These are phyloP conservation scores for Plenodomus biglobosus DNA, from an alignment of 2,329 filamentous ascomycete species.

Conservation along the genomic window DNA sequence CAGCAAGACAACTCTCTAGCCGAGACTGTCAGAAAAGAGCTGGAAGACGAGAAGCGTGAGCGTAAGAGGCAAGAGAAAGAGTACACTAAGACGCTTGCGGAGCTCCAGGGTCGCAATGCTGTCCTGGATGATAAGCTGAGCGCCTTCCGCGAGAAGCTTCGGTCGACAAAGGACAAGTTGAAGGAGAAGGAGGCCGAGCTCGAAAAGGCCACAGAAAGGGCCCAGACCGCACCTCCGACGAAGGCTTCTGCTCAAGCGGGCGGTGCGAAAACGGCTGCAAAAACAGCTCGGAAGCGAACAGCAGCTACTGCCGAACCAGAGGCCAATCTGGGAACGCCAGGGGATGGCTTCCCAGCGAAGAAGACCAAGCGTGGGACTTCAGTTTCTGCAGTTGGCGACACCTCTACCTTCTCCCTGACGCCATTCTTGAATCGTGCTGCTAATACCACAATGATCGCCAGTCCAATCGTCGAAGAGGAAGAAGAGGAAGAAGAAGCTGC, in stretches of 20 bases:
- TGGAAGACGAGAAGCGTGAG: conserved; percentile 55
- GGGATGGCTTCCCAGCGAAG: conserved; percentile 51
- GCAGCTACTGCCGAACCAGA: conserved; percentile 51
- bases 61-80: conserved; percentile 56
- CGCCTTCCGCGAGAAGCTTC: conserved; percentile 69
- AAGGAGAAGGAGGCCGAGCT: conserved; percentile 62
- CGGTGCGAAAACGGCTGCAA: conserved; percentile 40
- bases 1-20: conserved; percentile 48
- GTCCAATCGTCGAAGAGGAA: conserved; percentile 42
- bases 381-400: conserved; percentile 68
- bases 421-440: conserved; percentile 82
- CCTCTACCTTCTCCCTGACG: conserved; percentile 91
- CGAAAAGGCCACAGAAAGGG: conserved; percentile 45
- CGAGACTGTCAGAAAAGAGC: conserved; percentile 53
- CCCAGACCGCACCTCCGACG: conserved; percentile 42
- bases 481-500: conserved; percentile 31
- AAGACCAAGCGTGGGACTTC: conserved; percentile 54
- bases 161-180: conserved; percentile 69
- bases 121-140: conserved; percentile 71
- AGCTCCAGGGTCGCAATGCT: conserved; percentile 64
- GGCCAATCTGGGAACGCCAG: conserved; percentile 53
- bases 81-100: conserved; percentile 58
- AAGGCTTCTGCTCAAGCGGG: conserved; percentile 34
- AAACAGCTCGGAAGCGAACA: conserved; percentile 47
- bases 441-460: conserved; percentile 54